A percentile compares a stretch with the other conserved stretches of the same genome.
These are phyloP conservation scores for Poa annua DNA, from an alignment of 176 grass and related monocot genomes.

Conservation along the genomic window DNA sequence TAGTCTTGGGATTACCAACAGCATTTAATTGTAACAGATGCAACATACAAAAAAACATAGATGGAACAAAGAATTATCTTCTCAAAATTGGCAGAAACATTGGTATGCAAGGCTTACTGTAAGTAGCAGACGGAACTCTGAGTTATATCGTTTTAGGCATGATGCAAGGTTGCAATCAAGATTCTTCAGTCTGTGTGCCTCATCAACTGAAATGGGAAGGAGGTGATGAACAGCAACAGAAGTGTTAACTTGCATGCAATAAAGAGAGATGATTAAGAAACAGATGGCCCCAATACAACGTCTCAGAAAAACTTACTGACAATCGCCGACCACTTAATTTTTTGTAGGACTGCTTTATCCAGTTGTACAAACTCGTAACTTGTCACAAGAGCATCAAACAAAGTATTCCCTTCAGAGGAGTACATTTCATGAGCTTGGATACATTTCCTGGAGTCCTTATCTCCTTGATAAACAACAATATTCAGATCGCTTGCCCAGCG, in stretches of 20 bases:
- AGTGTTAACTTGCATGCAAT: constrained; percentile 25
- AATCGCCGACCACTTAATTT: constrained; percentile 71
- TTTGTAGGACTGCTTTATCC: constrained; percentile 56
- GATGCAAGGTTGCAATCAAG: constrained; percentile 66
- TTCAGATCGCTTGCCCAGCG: constrained; percentile 62
- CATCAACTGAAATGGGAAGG: constrained; percentile 61
- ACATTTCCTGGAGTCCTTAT: constrained; percentile 59
- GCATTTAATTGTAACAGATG: background rate
- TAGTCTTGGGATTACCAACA: background rate
- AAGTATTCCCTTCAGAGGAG: constrained; percentile 51
- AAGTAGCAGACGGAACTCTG: constrained; percentile 69
- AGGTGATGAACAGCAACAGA: background rate
- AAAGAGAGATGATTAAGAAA: background rate
- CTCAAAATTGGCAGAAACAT: background rate
- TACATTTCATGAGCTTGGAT: constrained; percentile 68
- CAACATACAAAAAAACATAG: background rate
- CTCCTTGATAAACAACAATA: constrained; percentile 74
- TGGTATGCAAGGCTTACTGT: constrained; percentile 52
- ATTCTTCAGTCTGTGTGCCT: constrained; percentile 80
- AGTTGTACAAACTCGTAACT: constrained; percentile 69
- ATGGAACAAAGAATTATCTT: background rate
- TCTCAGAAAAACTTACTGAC: constrained; percentile 52
- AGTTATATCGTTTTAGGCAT: constrained; percentile 59
- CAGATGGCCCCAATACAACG: background rate
- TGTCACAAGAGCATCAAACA: constrained; percentile 80